Evolutionary conservation across 805 yeast species (phyloP).

Genomic region (Ogataea methylovora): DNA sequence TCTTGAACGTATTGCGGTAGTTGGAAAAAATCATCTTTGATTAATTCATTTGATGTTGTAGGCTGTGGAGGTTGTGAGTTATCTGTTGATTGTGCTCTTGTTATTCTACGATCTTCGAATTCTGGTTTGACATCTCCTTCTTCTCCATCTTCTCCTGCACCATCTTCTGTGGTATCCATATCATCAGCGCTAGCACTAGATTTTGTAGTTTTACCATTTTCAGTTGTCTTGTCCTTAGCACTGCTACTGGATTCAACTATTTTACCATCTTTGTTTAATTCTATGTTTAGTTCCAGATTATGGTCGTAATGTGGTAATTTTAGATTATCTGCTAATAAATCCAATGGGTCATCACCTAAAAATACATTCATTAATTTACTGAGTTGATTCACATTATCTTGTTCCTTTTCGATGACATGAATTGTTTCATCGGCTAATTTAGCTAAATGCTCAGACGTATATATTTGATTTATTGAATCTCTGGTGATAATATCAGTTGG

Average conservation of each 20-base stretch:
- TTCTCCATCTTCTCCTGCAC: constrained; percentile 11
- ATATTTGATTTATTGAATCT: constrained; percentile 62
- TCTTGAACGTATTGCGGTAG: constrained; percentile 44
- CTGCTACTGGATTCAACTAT: constrained; percentile 13
- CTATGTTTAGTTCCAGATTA: constrained; percentile 32
- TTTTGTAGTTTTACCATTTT: constrained; percentile 4
- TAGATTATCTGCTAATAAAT: constrained; percentile 55
- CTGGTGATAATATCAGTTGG: constrained; percentile 75
- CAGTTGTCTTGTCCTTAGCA: constrained; percentile 5
- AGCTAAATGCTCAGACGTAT: constrained; percentile 45
- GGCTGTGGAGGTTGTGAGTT: not conserved
- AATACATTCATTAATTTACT: constrained; percentile 69
- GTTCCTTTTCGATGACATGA: constrained; percentile 75
- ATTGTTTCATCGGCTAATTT: constrained; percentile 66
- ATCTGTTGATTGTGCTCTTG: constrained; percentile 7
- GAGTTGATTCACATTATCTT: constrained; percentile 62
- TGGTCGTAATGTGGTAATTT: constrained; percentile 67
- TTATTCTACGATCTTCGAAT: constrained; percentile 9
- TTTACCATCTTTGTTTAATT: constrained; percentile 8
- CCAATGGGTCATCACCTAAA: constrained; percentile 79
- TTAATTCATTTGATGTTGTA: constrained; percentile 6
- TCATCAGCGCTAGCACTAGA: constrained; percentile 6
- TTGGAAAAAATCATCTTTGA: constrained; percentile 57
- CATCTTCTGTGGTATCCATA: constrained; percentile 15
- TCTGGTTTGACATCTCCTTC: constrained; percentile 6